Base-by-base conservation (phyloP, 2,329 filamentous ascomycete genomes). In the Fusarium phyllophilum region DNA sequence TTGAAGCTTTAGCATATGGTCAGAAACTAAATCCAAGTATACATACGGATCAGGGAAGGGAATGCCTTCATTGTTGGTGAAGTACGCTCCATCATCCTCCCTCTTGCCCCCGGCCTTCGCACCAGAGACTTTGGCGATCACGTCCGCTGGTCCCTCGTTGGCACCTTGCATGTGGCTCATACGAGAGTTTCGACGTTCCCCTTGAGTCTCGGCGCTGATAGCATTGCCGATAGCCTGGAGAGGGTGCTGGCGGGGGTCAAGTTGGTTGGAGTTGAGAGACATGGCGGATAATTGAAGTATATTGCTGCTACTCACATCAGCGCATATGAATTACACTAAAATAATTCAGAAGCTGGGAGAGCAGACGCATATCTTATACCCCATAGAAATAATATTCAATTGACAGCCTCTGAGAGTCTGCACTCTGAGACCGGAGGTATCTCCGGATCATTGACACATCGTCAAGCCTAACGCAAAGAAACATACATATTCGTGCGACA, bases 231-330 rank as follows among this genome's bases (percentile, higher is more conserved):
- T 67, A 9, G 52, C 62, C 31, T 24, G 13, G 2, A 61, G 45
- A 17, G 62, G 65, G 17, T 68, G 46, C 33, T 68, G 52, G 13
- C 34, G 62, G 7, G 52, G 52, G 34, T 68, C 62, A 4, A 68
- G 65, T 14, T 60, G 52, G 41, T 67, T 60, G 29, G 65, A 60
- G 62, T 66, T 66, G 10, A 48, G n/a, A 62, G 59, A 41, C 62
- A 66, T 67, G 18, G n/a, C 38, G 22, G 8, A 38, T 34, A n/a
- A 26, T 5, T 15, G 18, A 48, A 48, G 45, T 31, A 22, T 22
- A 7, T 22, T 33, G 22, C n/a, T 42, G 11, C 6, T 38, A 24
- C 18, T n/a, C 24, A 18, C n/a, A 31, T n/a, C 7, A 49, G 29
- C 17, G 20, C 10, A 33, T n/a, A 22, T 6, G 22, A 17, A 34